These are phyloP conservation scores for Alternaria incomplexa DNA, from an alignment of 2,329 filamentous ascomycete genomes.

Conservation along the genomic window DNA sequence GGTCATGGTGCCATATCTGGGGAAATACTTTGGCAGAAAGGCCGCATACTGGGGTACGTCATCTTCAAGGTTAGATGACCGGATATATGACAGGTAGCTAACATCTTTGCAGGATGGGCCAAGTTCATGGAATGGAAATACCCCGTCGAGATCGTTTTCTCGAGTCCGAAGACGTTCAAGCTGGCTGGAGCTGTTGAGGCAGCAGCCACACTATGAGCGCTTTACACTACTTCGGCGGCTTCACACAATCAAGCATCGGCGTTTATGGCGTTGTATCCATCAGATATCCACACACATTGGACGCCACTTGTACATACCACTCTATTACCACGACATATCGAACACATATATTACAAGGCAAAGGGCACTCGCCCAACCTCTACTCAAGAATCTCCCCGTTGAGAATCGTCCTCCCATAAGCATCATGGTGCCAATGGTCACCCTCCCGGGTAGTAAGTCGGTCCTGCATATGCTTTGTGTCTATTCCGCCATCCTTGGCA, in stretches of 20 bases:
- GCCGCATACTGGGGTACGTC: slow-evolving; percentile 94
- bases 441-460: background rate
- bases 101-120: slow-evolving; percentile 74
- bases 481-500: slow-evolving; percentile 4
- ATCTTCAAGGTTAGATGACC: background rate
- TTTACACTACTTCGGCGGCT: background rate
- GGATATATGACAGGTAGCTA: background rate
- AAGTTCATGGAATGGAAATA: slow-evolving; percentile 96
- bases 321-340: background rate
- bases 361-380: background rate
- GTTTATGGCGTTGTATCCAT: slow-evolving; percentile 11
- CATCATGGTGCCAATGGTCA: background rate
- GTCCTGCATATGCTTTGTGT: slow-evolving; percentile 3
- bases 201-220: slow-evolving; percentile 50
- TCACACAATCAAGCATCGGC: slow-evolving; percentile 15
- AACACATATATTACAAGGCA: background rate
- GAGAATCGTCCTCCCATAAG: background rate
- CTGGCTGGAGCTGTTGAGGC: slow-evolving; percentile 55
- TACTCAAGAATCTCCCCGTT: background rate
- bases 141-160: slow-evolving; percentile 71
- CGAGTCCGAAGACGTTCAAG: slow-evolving; percentile 55
- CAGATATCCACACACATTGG: background rate
- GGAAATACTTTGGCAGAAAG: slow-evolving; percentile 93
- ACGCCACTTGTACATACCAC: background rate
- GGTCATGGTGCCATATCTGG: slow-evolving; percentile 90